Evolutionary conservation across 1,284 basidiomycete species (phyloP), one percentile per base, ranked within the genome.

Genomic region (Tranzscheliella williamsii): DNA sequence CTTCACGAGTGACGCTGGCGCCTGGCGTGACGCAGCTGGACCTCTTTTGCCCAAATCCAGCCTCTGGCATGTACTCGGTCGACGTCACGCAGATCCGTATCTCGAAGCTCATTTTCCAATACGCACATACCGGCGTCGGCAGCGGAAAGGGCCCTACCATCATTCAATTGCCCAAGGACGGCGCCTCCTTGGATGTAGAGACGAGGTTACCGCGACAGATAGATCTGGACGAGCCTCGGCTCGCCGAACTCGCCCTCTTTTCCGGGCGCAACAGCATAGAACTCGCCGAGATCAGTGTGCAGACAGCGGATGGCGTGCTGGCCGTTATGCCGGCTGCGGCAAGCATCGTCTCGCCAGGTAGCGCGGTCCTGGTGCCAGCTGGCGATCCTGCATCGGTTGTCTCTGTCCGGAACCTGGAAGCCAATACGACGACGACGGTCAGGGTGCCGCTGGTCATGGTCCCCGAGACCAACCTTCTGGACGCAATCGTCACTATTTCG

Each of bases 11-110:
- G 1, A 48, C 47, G 17, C 51, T 77, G 4, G 11, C 31, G n/a
- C 50, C 68, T 2, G 73, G 73, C 13, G 17, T 22, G 5, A 66
- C 49, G 12, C 18, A 21, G 0, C 35, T 72, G 2, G 45, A 58
- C 26, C 52, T 77, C 5, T 60, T 54, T 40, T 67, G 66, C 36
- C 40, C 62, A 2, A 54, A 67, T 24, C 52, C 54, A 11, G 58
- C 65, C 1, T 34, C 52, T 5, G 75, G 75, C 6, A 49, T 52
- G 9, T 77, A 61, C 30, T 56, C 61, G 18, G 37, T 77, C 2
- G 73, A 75, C 32, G 64, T 71, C 23, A 67, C 67, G 13, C 75
- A 77, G 53, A 45, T 77, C 16, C 50, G 61, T 0, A 26, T 75
- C 5, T 57, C 66, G 6, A 40, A 44, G 21, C 33, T 73, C 27